Percentiles rank a stretch among this genome's conserved stretches.
These are phyloP conservation scores for Pichia sp. DNA, from an alignment of 1,139 yeast species.

Conservation along the genomic window DNA sequence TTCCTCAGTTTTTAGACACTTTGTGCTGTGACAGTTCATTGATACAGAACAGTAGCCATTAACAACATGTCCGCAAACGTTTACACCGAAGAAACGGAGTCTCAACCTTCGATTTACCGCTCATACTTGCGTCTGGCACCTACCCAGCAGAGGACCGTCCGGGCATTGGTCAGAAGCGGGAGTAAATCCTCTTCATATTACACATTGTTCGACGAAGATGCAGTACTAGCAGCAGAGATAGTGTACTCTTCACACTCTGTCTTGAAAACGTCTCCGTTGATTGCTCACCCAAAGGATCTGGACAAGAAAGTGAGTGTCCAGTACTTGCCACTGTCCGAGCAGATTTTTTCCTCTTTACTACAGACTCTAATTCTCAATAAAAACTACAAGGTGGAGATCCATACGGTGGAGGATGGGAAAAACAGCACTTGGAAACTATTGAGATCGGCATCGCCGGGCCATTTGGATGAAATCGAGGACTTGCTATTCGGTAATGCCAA, in stretches of 20 bases:
- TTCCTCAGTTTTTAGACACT: not conserved
- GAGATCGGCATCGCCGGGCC: conserved; percentile 84
- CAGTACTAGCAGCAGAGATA: conserved; percentile 72
- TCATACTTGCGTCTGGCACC: conserved; percentile 15
- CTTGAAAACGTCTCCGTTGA: conserved; percentile 49
- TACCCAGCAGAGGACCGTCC: conserved; percentile 13
- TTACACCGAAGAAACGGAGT: conserved; percentile 15
- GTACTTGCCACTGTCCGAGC: conserved; percentile 73
- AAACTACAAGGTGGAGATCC: conserved; percentile 77
- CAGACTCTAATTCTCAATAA: conserved; percentile 62
- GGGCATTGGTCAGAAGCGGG: conserved; percentile 15
- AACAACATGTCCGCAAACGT: conserved; percentile 15
- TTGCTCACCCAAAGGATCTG: conserved; percentile 31
- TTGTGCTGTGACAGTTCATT: not conserved
- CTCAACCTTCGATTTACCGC: conserved; percentile 17
- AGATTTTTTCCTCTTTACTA: conserved; percentile 64
- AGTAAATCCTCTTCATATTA: conserved; percentile 40
- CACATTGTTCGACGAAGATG: conserved; percentile 68
- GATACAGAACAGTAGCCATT: not conserved
- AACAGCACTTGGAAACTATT: conserved; percentile 47
- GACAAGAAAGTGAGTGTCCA: conserved; percentile 33
- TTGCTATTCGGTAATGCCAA: conserved; percentile 28
- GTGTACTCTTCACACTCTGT: conserved; percentile 82
- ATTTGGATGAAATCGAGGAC: conserved; percentile 75
- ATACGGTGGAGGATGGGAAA: conserved; percentile 36